Evolutionary conservation across 2,329 filamentous ascomycete species (phyloP).

Genomic region (Fusarium pseudograminearum): DNA sequence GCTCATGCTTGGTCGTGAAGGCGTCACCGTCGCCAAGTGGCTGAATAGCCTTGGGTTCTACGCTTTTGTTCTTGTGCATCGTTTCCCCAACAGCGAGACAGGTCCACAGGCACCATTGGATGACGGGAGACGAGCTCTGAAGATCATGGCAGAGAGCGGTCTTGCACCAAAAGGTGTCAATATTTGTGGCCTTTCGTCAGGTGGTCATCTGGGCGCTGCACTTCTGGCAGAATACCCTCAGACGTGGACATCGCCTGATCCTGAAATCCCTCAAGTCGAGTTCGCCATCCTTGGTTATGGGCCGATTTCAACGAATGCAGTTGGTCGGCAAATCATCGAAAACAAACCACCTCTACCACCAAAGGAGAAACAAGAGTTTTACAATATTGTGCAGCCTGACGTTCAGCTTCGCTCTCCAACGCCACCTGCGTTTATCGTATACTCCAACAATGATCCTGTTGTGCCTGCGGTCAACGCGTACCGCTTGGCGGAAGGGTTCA

Average conservation of each 20-base stretch:
- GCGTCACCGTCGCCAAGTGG: constrained; percentile 40
- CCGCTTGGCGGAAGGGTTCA: constrained; percentile 34
- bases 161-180: constrained; percentile 28
- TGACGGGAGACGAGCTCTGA: constrained; percentile 40
- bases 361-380: constrained; percentile 38
- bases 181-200: constrained; percentile 42
- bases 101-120: constrained; percentile 37
- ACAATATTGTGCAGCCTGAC: constrained; percentile 39
- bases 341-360: constrained; percentile 40
- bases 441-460: constrained; percentile 43
- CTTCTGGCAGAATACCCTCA: constrained; percentile 39
- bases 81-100: constrained; percentile 33
- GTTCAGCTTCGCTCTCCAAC: constrained; percentile 28
- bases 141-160: constrained; percentile 29
- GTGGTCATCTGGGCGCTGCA: constrained; percentile 40
- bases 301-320: constrained; percentile 40
- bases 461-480: constrained; percentile 41
- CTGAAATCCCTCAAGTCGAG: constrained; percentile 12
- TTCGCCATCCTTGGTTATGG: constrained; percentile 43
- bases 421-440: constrained; percentile 37
- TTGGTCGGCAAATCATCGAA: constrained; percentile 34
- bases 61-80: constrained; percentile 43
- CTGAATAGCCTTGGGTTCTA: constrained; percentile 41
- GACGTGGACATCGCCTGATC: constrained; percentile 33
- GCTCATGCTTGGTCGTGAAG: constrained; percentile 43